Conservation (phyloP, 345 rosid genomes). For the Murraya paniculata region DNA sequence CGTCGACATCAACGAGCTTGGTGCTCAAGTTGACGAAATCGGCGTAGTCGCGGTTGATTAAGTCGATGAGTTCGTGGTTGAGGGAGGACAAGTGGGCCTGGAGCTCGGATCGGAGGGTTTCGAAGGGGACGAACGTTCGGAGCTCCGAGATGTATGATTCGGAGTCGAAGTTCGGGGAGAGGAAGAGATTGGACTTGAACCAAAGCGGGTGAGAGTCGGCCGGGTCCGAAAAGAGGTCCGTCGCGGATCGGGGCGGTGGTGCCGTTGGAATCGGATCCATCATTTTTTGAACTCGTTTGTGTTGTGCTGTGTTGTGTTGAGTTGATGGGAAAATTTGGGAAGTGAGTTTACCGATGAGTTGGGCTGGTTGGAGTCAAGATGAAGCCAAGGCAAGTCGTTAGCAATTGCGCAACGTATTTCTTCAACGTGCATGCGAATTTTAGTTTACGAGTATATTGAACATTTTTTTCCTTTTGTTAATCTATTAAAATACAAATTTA, state of each 20-base stretch:
- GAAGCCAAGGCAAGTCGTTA: neutral
- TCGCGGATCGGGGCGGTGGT: conserved; percentile 78
- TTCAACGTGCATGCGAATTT: too few species aligned
- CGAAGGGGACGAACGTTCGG: conserved; percentile 93
- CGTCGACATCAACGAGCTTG: conserved; percentile 91
- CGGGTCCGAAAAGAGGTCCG: conserved; percentile 88
- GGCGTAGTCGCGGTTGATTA: conserved; percentile 96
- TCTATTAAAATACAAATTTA: too few species aligned
- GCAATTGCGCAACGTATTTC: neutral
- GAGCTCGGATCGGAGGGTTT: conserved; percentile 93
- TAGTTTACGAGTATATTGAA: too few species aligned
- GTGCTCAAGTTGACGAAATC: conserved; percentile 95
- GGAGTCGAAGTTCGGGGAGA: conserved; percentile 74
- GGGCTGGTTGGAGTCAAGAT: neutral
- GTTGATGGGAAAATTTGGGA: neutral
- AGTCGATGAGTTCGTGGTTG: conserved; percentile 90
- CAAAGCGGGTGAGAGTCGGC: conserved; percentile 84
- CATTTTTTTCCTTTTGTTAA: too few species aligned
- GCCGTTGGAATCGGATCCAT: conserved; percentile 47
- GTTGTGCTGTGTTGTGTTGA: neutral
- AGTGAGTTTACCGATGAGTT: neutral
- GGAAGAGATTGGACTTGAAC: conserved; percentile 91
- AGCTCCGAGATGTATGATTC: conserved; percentile 93
- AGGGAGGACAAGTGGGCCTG: conserved; percentile 81
- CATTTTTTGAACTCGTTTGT: conserved; percentile 21